Base-by-base conservation (phyloP, 257 asterid species). In the Fraxinus cuspidata region DNA sequence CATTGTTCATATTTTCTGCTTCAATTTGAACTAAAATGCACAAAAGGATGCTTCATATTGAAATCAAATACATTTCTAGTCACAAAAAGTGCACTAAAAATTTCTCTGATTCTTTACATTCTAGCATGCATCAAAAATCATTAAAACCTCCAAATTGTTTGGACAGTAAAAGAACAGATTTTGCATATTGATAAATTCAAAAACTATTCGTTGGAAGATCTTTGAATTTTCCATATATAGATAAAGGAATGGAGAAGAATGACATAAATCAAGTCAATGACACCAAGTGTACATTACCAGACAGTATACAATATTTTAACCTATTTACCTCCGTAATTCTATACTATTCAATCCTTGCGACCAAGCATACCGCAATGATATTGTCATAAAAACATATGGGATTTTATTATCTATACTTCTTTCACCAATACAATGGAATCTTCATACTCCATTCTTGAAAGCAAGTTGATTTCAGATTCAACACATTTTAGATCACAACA, bases 311-410 rank as follows among this genome's bases (percentile, higher is more conserved):
- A 27, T n/a, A 63, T 63, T 63, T 63, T 63, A 63, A 63, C 69
- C 34, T 2, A 3, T 23, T n/a, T 60, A 23, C 32, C 68, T 10
- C 64, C 1, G 64, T 19, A n/a, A 53, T 18, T 23, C 32, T 3
- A 3, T 58, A 58, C 67, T 2, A 58, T 58, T 58, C 29, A 58
- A 58, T 21, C 67, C 88, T 85, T 79, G 47, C 90, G 93, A 31
- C 86, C 67, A 60, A 60, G 25, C 67, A 60, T 60, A 11, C 16
- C 4, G 3, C 31, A 21, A 23, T 10, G 31, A 60, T n/a, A 23
- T 2, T 21, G 31, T 15, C 21, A 53, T 53, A 7, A 53, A 53
- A 53, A 53, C 13, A 40, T 40, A 10, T 40, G 47, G 47, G 16
- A 40, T 40, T 40, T 40, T 40, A 40, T 40, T 40, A 40, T 40